Evolutionary conservation across 192 early-diverging fungal species (phyloP), one percentile per base, ranked within the genome.

Genomic region (Backusella mclennaniae): DNA sequence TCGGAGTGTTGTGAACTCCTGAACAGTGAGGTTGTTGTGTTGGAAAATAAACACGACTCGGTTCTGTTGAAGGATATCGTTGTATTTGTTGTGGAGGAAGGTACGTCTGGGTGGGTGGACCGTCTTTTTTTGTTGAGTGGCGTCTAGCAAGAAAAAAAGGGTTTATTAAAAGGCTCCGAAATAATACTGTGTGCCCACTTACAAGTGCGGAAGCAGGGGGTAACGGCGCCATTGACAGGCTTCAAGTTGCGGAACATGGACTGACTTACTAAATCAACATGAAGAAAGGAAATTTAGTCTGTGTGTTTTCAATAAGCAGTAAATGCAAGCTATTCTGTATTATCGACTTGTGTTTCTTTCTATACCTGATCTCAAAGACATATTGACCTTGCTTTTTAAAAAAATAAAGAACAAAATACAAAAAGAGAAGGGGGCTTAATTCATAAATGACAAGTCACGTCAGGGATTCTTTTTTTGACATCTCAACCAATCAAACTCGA

Each of bases 1-100:
- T 59, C 89, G 85, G 46, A 90, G 76, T 69, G 80, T 52, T 14
- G 83, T 82, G 73, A 87, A 77, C 75, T 90, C 89, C 39, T 80
- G 71, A 35, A 90, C 84, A 0, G 85, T 85, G 73, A 90, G 82
- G 73, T 90, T 90, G 82, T 90, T 90, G 80, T 88, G 87, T 71
- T 90, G 89, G 46, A 85, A 80, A 41, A 90, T 83, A 67, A 90
- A 78, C 41, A 88, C 66, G 44, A 86, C 80, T 23, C 89, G 77
- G 76, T 90, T 90, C 8, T 83, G 71, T 19, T 85, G 66, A 63
- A 90, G 35, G 29, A 86, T 68, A 6, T 77, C 44, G 26, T 80
- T 44, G 73, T 90, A 90, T 41, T 82, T 79, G 59, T 87, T 78
- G 59, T 85, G 82, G 14, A 86, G 71, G 49, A 81, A 90, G 0